A percentile compares a stretch with the other conserved stretches of the same genome.
These are phyloP conservation scores for Xylaria sp. DNA, from an alignment of 2,329 filamentous ascomycete species.

Conservation along the genomic window DNA sequence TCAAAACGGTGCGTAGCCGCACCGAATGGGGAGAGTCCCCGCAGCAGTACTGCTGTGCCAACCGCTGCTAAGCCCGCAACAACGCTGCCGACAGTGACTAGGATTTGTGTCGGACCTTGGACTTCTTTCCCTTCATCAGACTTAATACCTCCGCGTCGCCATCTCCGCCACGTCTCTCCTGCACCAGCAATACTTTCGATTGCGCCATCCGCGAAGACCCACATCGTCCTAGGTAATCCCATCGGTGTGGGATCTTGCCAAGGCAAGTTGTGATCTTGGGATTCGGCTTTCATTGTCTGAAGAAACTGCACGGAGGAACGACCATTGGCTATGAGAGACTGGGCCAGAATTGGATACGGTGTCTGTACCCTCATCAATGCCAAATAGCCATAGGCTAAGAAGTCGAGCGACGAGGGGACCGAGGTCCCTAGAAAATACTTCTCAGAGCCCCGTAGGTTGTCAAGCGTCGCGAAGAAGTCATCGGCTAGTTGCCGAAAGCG, in stretches of 20 bases:
- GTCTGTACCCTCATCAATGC: constrained; percentile 71
- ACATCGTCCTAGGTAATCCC: constrained; percentile 36
- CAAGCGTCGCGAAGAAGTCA: constrained; percentile 77
- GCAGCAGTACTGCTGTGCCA: constrained; percentile 55
- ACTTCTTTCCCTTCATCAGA: constrained; percentile 33
- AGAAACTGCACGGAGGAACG: constrained; percentile 43
- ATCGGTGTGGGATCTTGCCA: constrained; percentile 37
- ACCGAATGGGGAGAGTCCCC: constrained; percentile 57
- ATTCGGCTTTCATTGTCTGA: constrained; percentile 31
- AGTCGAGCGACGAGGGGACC: constrained; percentile 75
- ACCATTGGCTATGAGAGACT: constrained; percentile 43
- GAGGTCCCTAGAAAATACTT: constrained; percentile 61
- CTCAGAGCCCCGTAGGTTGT: constrained; percentile 67
- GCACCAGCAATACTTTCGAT: constrained; percentile 48
- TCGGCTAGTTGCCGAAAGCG: constrained; percentile 77
- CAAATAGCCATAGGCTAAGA: constrained; percentile 82
- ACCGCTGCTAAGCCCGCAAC: constrained; percentile 47
- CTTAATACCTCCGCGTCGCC: constrained; percentile 50
- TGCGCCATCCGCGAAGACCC: constrained; percentile 48
- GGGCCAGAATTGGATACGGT: constrained; percentile 57
- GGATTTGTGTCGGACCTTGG: constrained; percentile 44
- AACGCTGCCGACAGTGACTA: constrained; percentile 53
- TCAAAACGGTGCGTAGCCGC: constrained; percentile 57
- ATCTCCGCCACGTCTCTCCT: constrained; percentile 50
- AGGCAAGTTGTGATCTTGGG: constrained; percentile 34